Conservation (phyloP, 2,329 filamentous ascomycete species). For the Fusarium poae region DNA sequence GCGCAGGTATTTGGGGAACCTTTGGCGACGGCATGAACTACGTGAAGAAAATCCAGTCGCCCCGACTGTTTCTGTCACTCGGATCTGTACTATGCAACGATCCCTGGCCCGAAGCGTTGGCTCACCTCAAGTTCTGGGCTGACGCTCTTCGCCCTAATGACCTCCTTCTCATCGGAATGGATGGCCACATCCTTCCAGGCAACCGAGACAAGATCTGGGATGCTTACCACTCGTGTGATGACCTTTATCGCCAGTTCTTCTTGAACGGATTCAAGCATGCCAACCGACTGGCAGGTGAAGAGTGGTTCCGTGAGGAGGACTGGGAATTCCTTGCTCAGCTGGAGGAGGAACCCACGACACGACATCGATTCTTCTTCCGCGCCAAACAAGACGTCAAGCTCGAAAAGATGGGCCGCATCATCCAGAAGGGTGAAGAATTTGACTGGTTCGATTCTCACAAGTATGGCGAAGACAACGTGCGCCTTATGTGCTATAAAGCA, state of each 20-base stretch:
- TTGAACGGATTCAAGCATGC: conserved; percentile 56
- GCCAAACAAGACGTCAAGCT: conserved; percentile 54
- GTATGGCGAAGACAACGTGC: conserved; percentile 54
- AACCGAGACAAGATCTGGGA: conserved; percentile 56
- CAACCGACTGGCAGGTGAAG: conserved; percentile 53
- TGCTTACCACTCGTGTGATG: conserved; percentile 56
- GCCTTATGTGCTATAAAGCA: conserved; percentile 57
- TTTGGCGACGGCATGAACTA: conserved; percentile 55
- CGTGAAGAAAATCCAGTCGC: conserved; percentile 49
- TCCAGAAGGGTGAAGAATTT: conserved; percentile 53
- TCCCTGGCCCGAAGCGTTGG: conserved; percentile 53
- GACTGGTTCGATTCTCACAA: conserved; percentile 62
- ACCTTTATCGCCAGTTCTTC: conserved; percentile 56
- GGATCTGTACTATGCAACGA: conserved; percentile 60
- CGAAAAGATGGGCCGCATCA: conserved; percentile 41
- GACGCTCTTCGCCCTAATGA: conserved; percentile 53
- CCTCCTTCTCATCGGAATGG: conserved; percentile 58
- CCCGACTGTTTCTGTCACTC: conserved; percentile 57
- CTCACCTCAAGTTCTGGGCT: conserved; percentile 55
- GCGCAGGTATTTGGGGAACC: conserved; percentile 57
- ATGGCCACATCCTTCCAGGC: conserved; percentile 53
- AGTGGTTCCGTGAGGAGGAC: conserved; percentile 54
- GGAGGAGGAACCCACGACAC: conserved; percentile 54
- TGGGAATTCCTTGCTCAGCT: conserved; percentile 57
- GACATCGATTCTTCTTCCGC: conserved; percentile 57